Conservation (phyloP, 2,329 filamentous ascomycete species). For the Alternaria metachromatica region DNA sequence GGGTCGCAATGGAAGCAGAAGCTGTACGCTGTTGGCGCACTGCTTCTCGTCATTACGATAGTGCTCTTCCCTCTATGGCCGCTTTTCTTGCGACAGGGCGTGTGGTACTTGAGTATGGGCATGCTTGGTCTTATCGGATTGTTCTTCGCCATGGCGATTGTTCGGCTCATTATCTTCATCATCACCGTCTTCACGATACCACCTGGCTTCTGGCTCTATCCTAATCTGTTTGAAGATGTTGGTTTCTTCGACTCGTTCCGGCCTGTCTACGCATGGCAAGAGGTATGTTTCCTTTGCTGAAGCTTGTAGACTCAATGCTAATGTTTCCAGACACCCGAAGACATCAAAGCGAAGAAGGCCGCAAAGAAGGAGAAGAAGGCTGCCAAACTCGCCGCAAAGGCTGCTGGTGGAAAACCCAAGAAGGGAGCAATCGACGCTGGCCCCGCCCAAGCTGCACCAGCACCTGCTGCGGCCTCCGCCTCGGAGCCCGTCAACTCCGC, state of each 20-base stretch:
- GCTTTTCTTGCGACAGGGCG: conserved; percentile 84
- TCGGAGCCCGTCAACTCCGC: conserved; percentile 29
- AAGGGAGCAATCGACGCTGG: conserved; percentile 41
- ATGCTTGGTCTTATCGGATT: conserved; percentile 87
- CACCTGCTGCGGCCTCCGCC: conserved; percentile 8
- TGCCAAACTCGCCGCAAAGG: conserved; percentile 40
- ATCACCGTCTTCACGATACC: conserved; percentile 84
- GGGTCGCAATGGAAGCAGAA: conserved; percentile 93
- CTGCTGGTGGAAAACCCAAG: conserved; percentile 40
- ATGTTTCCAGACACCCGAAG: conserved; percentile 45
- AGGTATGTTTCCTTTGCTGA: conserved; percentile 61
- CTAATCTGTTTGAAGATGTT: conserved; percentile 97
- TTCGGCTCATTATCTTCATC: conserved; percentile 93
- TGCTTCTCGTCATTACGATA: conserved; percentile 82
- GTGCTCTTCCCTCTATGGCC: conserved; percentile 98
- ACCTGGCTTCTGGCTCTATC: conserved; percentile 96
- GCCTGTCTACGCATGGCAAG: conserved; percentile 97
- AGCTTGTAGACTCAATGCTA: neutral
- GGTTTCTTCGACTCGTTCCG: conserved; percentile 98
- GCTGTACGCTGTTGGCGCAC: conserved; percentile 83
- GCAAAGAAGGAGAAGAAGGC: conserved; percentile 49
- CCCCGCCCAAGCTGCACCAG: conserved; percentile 24
- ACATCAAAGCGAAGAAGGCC: conserved; percentile 54
- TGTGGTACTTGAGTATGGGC: conserved; percentile 97
- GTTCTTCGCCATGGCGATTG: conserved; percentile 98